Conservation (phyloP, 805 yeast species). For the Schizosaccharomyces lindneri region DNA sequence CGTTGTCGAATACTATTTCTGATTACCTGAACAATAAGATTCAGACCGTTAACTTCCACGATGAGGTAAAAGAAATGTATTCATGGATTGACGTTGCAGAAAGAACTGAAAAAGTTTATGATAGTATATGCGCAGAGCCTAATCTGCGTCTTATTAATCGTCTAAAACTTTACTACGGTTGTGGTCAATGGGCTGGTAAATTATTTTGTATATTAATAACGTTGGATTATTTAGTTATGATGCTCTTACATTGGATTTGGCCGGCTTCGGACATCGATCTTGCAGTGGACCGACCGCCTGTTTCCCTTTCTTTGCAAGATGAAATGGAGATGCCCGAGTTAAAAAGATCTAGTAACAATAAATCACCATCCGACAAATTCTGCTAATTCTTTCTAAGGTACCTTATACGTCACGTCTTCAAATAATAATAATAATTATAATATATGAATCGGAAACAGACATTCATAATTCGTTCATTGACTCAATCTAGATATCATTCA, state of each 20-base stretch:
- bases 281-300: conserved; percentile 15
- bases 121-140: conserved; percentile 16
- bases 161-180: conserved; percentile 36
- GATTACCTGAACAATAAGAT: conserved; percentile 30
- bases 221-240: conserved; percentile 45
- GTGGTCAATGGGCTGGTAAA: conserved; percentile 59
- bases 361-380: no score
- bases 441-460: no score
- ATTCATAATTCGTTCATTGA: no score
- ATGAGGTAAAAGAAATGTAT: conserved; percentile 56
- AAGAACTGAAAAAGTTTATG: conserved; percentile 65
- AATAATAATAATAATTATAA: no score
- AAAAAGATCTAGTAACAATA: no score
- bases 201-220: conserved; percentile 57
- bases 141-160: conserved; percentile 33
- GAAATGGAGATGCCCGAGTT: no score
- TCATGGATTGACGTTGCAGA: conserved; percentile 77
- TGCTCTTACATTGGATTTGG: conserved; percentile 39
- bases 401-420: no score
- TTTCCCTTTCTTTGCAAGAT: no score
- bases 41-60: conserved; percentile 56
- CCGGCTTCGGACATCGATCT: conserved; percentile 49
- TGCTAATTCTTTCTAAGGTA: no score
- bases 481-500: no score
- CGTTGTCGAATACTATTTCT: conserved; percentile 46